Evolutionary conservation across 306 rosid species (phyloP), one percentile per base, ranked within the genome.

Genomic region (Spatholobus suberectus): DNA sequence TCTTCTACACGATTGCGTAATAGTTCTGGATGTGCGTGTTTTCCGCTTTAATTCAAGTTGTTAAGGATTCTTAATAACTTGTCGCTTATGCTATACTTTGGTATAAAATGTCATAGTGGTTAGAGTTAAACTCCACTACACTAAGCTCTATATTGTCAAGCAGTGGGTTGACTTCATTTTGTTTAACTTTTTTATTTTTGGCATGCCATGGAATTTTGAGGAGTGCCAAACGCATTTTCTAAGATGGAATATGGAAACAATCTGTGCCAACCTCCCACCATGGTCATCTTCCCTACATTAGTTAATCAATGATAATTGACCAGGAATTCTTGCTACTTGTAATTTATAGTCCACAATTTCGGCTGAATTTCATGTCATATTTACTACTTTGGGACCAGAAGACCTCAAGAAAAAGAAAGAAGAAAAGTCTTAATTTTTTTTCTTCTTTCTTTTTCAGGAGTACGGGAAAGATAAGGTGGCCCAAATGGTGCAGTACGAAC

Each of bases 171-270:
- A 52, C 26, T 18, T 32, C 0, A 24, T 26, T 26, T 51, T 37
- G 29, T 23, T 7, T 35, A 5, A 52, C 14, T 14, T 41, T 67
- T 26, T 6, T 8, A 8, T n/a, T 21, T 55, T 57, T 18, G 32
- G 27, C 57, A n/a, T 51, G 67, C 5, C 8, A 26, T 40, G 47
- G 47, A 57, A 27, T 13, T 58, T 72, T 49, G 79, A 20, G 38
- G 26, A 32, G 26, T 51, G 79, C 86, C 78, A 69, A 76, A 58
- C 78, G 57, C 82, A 83, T 43, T 83, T 70, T 2, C 14, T 20
- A 21, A 43, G 32, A 65, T 20, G 27, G 6, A 43, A 38, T 17
- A 69, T 49, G 18, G 55, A 47, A 79, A 69, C 72, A 62, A 14
- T 17, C 4, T 57, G 58, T 41, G 61, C 72, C 72, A 41, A 76